These are phyloP conservation scores for Eucalyptus sideroxylon DNA, from an alignment of 345 rosid genomes.

Conservation along the genomic window DNA sequence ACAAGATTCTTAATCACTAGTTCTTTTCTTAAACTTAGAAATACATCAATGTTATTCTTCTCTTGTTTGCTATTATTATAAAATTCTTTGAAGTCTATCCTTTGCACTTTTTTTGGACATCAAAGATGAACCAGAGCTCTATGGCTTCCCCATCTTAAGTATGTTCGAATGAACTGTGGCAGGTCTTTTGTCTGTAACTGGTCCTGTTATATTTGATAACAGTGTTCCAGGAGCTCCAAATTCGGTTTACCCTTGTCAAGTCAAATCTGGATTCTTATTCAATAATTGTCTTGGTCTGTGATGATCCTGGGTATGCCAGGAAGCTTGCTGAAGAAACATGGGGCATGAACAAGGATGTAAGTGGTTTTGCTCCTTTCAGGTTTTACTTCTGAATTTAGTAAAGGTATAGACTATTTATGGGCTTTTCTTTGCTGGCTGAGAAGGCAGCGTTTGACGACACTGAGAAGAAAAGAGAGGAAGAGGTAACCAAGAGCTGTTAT, in stretches of 20 bases:
- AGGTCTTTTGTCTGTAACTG: conserved; percentile 29
- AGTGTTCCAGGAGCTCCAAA: not conserved
- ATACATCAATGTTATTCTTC: too few relatives aligned
- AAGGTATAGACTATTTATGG: not conserved
- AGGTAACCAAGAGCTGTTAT: not conserved
- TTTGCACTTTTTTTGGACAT: conserved; percentile 43
- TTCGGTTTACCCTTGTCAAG: conserved; percentile 16
- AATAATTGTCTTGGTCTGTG: conserved; percentile 59
- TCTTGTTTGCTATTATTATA: too few relatives aligned
- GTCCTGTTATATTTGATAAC: not conserved
- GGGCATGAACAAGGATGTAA: conserved; percentile 11
- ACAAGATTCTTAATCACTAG: not conserved
- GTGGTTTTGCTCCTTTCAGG: not conserved
- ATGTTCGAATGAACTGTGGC: conserved; percentile 91
- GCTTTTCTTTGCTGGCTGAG: not conserved
- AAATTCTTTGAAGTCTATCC: not conserved
- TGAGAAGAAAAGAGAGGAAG: not conserved
- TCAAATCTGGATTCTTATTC: conserved; percentile 87
- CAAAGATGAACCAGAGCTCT: conserved; percentile 85
- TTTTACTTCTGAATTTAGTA: not conserved
- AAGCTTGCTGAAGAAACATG: conserved; percentile 20
- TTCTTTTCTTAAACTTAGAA: not conserved
- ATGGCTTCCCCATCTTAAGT: conserved; percentile 73
- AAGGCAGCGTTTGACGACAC: not conserved
- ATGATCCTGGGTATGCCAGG: conserved; percentile 23